Evolutionary conservation across 2,329 filamentous ascomycete species (phyloP), one percentile per base, ranked within the genome.

Genomic region (Fusarium avenaceum): DNA sequence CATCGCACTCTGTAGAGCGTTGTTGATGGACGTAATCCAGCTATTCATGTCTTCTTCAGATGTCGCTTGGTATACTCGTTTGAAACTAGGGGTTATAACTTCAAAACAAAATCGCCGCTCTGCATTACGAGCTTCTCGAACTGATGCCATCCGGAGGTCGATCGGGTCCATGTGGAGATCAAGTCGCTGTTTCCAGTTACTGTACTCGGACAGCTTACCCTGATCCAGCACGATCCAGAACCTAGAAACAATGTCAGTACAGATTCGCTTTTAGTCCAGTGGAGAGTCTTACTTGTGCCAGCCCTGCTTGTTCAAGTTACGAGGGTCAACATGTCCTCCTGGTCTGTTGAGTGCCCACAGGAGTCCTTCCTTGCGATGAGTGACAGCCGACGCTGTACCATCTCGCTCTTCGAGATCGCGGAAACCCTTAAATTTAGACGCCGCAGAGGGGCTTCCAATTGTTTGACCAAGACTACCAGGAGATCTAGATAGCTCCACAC

Each of bases 151-250:
- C 35, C 96, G 92, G 45, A 99, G 84, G 78, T 99, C 96, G 69
- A 99, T 98, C 0, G 96, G 96, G 3, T 98, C 96, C 89, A 97
- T 98, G 77, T 99, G 96, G 26, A 98, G 84, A 79, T 99, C 96
- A 24, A 99, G 87, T 77, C 89, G 95, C 77, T 99, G 93, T 80
- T 99, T 99, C 96, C 96, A 99, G 78, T 99, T 98, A 77, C 94
- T 97, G 80, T 99, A 99, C 76, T 99, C 96, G 2, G 95, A 97
- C 17, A 99, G 85, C 77, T 96, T 97, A 24, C 96, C 96, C 79
- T 97, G 94, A 77, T 98, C 96, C 44, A 99, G 85, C 3, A 99
- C 96, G 68, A 99, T 96, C 96, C 96, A 99, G 80, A 98, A 99
- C 76, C 94, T 96, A 22, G 6, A 72, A 39, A n/a, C 17, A 30